Evolutionary conservation across 176 grass and related monocot genomes (phyloP), one percentile per base, ranked within the genome.

Genomic region (Chloris gayana): DNA sequence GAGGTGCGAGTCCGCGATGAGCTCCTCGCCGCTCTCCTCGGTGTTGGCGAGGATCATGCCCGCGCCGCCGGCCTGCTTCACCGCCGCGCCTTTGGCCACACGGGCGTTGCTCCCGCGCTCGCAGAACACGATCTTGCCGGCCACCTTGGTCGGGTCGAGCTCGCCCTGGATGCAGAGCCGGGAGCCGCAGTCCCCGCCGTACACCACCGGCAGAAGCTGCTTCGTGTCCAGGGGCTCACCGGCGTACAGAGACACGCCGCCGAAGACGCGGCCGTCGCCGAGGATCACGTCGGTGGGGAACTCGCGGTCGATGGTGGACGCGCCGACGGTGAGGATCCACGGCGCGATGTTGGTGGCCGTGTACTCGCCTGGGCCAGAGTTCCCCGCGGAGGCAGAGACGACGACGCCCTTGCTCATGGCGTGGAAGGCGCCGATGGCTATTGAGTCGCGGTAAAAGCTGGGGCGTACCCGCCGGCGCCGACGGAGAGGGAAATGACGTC

Each of bases 1-100:
- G 67, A 98, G 95, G 70, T 98, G 95, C 5, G 95, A 87, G 50
- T 98, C 95, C 21, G 92, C 95, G 35, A 98, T 72, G 44, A 98
- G 91, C 35, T 98, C 95, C 86, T 91, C 91, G 47, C 94, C 94
- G 61, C 80, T 97, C 9, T 63, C 90, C 57, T 82, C 89, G 4
- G 89, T 89, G 73, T 97, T 97, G 65, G 87, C 84, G 0, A 97
- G 85, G 45, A 97, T 91, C 91, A 97, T 97, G 19, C 85, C 89
- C 8, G 47, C 85, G 0, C 89, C 91, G 18, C 94, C 89, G 10
- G 94, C 89, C 34, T 67, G 33, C 75, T 89, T 89, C 26, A 93
- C 91, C 0, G 94, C 89, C 26, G 78, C 80, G 6, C 91, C 91
- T 45, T 97, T 97, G 44, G 71, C 94, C 4, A 97, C 94, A 19